phyloP scores from a whole-genome alignment of 768 basidiomycete species.

The Mycena galericulata region DNA sequence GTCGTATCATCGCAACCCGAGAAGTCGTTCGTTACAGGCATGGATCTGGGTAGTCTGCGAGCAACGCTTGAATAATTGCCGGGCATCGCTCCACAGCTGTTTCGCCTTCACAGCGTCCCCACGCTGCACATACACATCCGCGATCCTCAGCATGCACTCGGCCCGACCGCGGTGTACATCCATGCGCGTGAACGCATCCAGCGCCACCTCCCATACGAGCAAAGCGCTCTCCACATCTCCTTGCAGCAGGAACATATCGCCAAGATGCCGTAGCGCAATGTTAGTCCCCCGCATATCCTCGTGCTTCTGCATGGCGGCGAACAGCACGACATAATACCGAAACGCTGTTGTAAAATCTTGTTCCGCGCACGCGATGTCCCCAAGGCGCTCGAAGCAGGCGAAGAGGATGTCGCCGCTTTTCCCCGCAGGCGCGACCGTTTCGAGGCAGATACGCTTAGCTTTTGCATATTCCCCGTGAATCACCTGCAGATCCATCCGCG shows the following conservation, averaged over 20 bases:
- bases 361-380: neutral
- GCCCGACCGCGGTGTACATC: conserved; percentile 5
- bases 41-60: neutral
- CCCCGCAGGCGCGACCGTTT: neutral
- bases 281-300: neutral
- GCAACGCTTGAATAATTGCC: neutral
- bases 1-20: neutral
- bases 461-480: neutral
- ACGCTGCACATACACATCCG: neutral
- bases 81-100: neutral
- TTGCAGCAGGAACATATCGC: neutral
- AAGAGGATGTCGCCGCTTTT: conserved; percentile 10
- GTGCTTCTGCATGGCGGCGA: neutral
- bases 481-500: neutral
- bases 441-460: neutral
- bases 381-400: neutral
- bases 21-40: neutral
- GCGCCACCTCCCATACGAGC: neutral
- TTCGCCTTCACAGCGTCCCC: neutral
- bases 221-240: neutral
- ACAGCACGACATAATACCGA: neutral
- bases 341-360: neutral
- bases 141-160: conserved; percentile 5
- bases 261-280: neutral
- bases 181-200: conserved; percentile 7